These are phyloP conservation scores for Oryza nivara DNA, from an alignment of 176 grass and related monocot genomes.

Conservation along the genomic window DNA sequence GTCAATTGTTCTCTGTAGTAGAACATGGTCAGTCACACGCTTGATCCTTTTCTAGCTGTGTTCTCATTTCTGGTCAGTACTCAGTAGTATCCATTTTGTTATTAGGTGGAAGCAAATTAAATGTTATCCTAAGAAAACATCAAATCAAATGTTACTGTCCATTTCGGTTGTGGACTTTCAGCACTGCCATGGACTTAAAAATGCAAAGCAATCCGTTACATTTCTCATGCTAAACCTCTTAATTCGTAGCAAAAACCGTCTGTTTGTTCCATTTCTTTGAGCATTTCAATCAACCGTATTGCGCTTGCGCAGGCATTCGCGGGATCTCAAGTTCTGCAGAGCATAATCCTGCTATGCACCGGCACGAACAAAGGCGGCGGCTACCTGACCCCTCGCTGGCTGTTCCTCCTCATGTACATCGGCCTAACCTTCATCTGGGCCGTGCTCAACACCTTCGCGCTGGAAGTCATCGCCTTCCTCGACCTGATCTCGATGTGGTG, in stretches of 20 bases:
- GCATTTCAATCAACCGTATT: background rate
- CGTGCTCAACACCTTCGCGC: conserved; percentile 93
- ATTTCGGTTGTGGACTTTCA: background rate
- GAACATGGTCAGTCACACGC: background rate
- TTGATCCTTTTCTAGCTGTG: background rate
- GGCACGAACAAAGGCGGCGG: conserved; percentile 91
- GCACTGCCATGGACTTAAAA: background rate
- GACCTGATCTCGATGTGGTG: conserved; percentile 97
- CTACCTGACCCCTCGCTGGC: conserved; percentile 73
- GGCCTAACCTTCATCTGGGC: conserved; percentile 87
- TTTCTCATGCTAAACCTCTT: background rate
- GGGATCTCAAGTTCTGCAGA: conserved; percentile 81
- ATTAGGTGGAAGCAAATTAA: background rate
- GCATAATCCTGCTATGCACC: conserved; percentile 87
- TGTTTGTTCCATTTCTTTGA: background rate
- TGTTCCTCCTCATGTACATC: conserved; percentile 91
- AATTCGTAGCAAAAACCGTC: background rate
- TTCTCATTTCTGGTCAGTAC: background rate
- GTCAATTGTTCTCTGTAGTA: background rate
- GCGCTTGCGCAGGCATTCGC: conserved; percentile 73
- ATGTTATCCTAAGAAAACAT: no score
- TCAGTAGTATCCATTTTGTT: background rate
- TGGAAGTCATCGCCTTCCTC: conserved; percentile 91
- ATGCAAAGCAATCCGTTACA: background rate
- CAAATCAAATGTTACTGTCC: background rate